A percentile compares a stretch with the other conserved stretches of the same genome.
phyloP scores from a whole-genome alignment of 164 flowering plant species.

The Chloranthus sessilifolius region DNA sequence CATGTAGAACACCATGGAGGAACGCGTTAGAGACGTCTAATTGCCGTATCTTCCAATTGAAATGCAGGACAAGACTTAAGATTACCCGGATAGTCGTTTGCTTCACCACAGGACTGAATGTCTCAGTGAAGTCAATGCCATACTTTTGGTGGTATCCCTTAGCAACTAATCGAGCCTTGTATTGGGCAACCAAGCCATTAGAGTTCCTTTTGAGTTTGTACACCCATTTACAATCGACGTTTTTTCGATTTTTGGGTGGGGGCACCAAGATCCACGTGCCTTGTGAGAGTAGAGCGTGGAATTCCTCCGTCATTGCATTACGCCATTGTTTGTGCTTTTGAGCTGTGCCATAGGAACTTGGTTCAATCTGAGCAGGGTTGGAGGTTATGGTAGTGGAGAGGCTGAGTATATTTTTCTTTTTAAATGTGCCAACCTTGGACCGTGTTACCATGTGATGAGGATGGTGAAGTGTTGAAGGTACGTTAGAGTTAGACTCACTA shows the following conservation, averaged over 20 bases:
- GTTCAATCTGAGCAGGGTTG: too few relatives aligned
- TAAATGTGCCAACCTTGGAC: too few relatives aligned
- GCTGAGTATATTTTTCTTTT: too few relatives aligned
- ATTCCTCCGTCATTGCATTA: neutral
- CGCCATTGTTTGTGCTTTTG: neutral
- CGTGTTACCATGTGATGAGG: neutral
- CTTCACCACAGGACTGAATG: neutral
- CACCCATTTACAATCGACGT: neutral
- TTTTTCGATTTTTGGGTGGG: neutral
- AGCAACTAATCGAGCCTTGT: slow-evolving; percentile 2
- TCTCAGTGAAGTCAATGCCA: too few relatives aligned
- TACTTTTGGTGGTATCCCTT: neutral
- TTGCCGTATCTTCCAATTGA: too few relatives aligned
- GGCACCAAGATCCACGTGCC: slow-evolving; percentile 1
- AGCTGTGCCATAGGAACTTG: too few relatives aligned
- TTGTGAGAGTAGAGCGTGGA: neutral
- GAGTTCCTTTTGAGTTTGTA: neutral
- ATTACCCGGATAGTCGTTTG: slow-evolving; percentile 1
- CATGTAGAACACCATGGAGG: too few relatives aligned
- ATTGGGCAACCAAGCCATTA: neutral
- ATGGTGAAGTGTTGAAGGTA: neutral
- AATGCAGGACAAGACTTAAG: neutral
- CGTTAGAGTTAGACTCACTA: neutral
- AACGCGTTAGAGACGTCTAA: too few relatives aligned
- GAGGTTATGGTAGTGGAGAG: too few relatives aligned